phyloP scores from a whole-genome alignment of 495 filamentous ascomycete genomes.

The Neurospora sp. region DNA sequence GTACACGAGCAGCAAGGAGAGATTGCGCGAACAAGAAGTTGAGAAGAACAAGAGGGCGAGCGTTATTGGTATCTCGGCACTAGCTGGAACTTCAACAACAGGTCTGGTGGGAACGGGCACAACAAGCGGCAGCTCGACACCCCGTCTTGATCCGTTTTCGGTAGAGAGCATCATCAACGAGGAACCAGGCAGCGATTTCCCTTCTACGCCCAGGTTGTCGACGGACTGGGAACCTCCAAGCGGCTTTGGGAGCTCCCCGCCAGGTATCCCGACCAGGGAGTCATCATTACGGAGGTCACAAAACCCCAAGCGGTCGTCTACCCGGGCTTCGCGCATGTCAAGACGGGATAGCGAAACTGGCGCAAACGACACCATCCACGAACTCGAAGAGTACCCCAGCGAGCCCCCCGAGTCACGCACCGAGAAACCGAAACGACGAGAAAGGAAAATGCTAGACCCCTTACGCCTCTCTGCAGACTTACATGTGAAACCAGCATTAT shows the following conservation, averaged over 20 bases:
- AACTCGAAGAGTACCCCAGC: slow-evolving; percentile 21
- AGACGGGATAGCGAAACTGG: slow-evolving; percentile 29
- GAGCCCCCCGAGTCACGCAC: slow-evolving; percentile 5
- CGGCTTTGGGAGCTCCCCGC: slow-evolving; percentile 14
- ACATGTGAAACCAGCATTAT: slow-evolving; percentile 6
- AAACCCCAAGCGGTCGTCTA: slow-evolving; percentile 30
- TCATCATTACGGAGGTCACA: slow-evolving; percentile 55
- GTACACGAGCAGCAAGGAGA: slow-evolving; percentile 53
- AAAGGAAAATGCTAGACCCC: slow-evolving; percentile 10
- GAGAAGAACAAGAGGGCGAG: slow-evolving; percentile 35
- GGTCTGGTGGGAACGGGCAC: slow-evolving; percentile 7
- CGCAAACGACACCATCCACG: slow-evolving; percentile 26
- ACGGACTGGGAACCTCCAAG: background rate
- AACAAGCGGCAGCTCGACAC: slow-evolving; percentile 15
- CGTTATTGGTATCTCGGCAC: slow-evolving; percentile 16
- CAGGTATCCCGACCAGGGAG: slow-evolving; percentile 54
- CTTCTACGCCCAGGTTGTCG: slow-evolving; percentile 5
- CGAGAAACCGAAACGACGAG: slow-evolving; percentile 14
- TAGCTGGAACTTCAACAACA: slow-evolving; percentile 20
- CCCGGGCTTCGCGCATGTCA: slow-evolving; percentile 26
- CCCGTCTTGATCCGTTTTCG: slow-evolving; percentile 36
- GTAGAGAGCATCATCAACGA: slow-evolving; percentile 44
- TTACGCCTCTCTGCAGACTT: slow-evolving; percentile 18
- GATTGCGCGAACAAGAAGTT: slow-evolving; percentile 41
- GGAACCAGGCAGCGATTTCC: slow-evolving; percentile 30